Evolutionary conservation across 129 eudicot species (phyloP), one percentile per base, ranked within the genome.

Genomic region (Escallonia herrerae): DNA sequence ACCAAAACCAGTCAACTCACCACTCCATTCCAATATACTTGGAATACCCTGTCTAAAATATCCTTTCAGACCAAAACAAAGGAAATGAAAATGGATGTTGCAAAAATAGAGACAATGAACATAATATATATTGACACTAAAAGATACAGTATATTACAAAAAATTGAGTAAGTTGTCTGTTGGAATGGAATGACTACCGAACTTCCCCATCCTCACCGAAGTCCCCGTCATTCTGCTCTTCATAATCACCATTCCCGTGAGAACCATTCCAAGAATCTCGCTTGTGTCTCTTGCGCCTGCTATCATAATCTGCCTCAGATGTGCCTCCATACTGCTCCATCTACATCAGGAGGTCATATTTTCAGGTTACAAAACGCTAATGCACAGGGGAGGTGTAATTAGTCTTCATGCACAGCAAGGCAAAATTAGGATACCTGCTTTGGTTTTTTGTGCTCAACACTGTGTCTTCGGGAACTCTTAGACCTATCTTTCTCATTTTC

Each of bases 261-360:
- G 82, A 79, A 7, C 66, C 67, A 71, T 71, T 73, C 66, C 67
- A 42, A 46, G 68, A 77, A 66, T 87, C 97, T 74, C 85, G 76
- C 81, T 81, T 87, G 65, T 84, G 80, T 63, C 85, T 80, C 87
- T 78, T 91, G 62, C 78, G 84, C 52, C 81, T 69, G 64, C 65
- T 79, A 55, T 85, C 95, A 64, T 80, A 73, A 55, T 83, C 89
- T 12, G 76, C 74, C 46, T 80, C 84, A 5, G 73, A 48, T 61
- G 60, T 14, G 46, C 81, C 68, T 9, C 66, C 50, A 54, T 74
- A 79, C 74, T 79, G 85, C 46, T 87, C 95, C 79, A 64, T 42
- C 93, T 84, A 77, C 57, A 15, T 58, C 9, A 68, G 42, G n/a
- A n/a, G n/a, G 6, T 15, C 38, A 61, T 6, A 75, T 44, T 2